Evolutionary conservation across 768 basidiomycete species (phyloP).

Genomic region (Psilocybe subaeruginosa): DNA sequence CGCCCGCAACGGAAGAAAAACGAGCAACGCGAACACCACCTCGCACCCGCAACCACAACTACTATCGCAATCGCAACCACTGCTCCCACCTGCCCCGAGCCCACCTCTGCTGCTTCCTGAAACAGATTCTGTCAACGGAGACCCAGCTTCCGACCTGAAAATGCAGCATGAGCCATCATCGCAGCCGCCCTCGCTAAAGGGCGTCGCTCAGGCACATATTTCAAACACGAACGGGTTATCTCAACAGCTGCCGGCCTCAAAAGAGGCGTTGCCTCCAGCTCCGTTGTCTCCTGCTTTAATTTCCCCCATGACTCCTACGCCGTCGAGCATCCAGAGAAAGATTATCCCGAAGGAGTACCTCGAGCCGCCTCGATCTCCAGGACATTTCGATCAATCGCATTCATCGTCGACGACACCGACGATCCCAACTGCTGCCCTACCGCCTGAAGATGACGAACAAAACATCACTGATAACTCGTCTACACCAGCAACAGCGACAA

Average conservation of each 20-base stretch:
- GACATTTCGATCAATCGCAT: slow-evolving; percentile 21
- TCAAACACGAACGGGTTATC: slow-evolving; percentile 4
- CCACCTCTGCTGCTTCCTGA: slow-evolving; percentile 1
- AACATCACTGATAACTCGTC: neutral
- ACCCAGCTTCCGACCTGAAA: neutral
- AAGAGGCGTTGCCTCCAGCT: slow-evolving; percentile 8
- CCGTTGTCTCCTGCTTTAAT: slow-evolving; percentile 16
- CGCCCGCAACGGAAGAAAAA: slow-evolving; percentile 26
- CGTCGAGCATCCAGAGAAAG: slow-evolving; percentile 25
- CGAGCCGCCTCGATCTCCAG: slow-evolving; percentile 21
- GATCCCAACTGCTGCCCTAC: slow-evolving; percentile 19
- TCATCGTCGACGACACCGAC: slow-evolving; percentile 33
- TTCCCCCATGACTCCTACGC: slow-evolving; percentile 30
- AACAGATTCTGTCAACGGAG: slow-evolving; percentile 3
- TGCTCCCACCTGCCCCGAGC: neutral
- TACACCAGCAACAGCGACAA: neutral
- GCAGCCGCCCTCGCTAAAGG: slow-evolving; percentile 8
- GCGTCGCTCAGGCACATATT: neutral
- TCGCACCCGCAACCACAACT: neutral
- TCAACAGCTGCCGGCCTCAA: slow-evolving; percentile 13
- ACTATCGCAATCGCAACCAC: no score
- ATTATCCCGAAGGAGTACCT: slow-evolving; percentile 17
- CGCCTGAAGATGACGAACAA: slow-evolving; percentile 8
- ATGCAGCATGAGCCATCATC: neutral
- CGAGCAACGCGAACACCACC: slow-evolving; percentile 9